Evolutionary conservation across 2,329 filamentous ascomycete species (phyloP).

Genomic region (Chaetomium olivaceum): DNA sequence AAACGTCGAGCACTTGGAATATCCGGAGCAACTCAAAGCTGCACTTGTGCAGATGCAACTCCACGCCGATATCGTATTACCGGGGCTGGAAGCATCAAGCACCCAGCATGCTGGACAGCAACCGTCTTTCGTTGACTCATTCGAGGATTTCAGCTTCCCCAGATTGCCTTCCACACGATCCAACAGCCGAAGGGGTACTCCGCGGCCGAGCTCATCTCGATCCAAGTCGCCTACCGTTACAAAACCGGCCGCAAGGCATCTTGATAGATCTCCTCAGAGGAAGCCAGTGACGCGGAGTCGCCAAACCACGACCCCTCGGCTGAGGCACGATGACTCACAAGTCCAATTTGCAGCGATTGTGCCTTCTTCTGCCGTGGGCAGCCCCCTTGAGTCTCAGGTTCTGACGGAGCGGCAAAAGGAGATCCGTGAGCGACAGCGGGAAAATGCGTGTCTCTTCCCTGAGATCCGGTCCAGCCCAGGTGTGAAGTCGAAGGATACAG

Average conservation of each 20-base stretch:
- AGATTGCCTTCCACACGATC: conserved; percentile 35
- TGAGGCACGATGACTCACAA: conserved; percentile 80
- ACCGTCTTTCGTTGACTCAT: conserved; percentile 49
- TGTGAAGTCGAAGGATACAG: conserved; percentile 22
- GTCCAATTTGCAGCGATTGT: conserved; percentile 72
- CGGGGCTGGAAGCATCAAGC: conserved; percentile 45
- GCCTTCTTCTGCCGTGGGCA: conserved; percentile 54
- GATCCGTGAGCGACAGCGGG: conserved; percentile 70
- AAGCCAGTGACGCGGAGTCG: conserved; percentile 37
- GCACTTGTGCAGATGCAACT: conserved; percentile 63
- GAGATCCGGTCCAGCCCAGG: conserved; percentile 61
- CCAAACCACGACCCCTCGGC: conserved; percentile 45
- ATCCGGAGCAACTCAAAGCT: conserved; percentile 63
- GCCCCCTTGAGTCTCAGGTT: conserved; percentile 64
- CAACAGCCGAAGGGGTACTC: conserved; percentile 30
- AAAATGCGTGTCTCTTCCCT: conserved; percentile 66
- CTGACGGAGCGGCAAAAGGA: conserved; percentile 80
- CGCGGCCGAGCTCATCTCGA: conserved; percentile 31
- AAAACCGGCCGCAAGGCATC: conserved; percentile 36
- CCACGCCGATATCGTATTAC: conserved; percentile 50
- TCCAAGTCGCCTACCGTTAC: conserved; percentile 39
- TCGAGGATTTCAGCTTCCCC: conserved; percentile 46
- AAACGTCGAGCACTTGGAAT: conserved; percentile 58
- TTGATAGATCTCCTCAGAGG: conserved; percentile 33
- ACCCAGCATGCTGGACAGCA: conserved; percentile 44